Evolutionary conservation across 2,329 filamentous ascomycete genomes (phyloP), one percentile per base, ranked within the genome.

Genomic region (Proliferodiscus dingleyae): DNA sequence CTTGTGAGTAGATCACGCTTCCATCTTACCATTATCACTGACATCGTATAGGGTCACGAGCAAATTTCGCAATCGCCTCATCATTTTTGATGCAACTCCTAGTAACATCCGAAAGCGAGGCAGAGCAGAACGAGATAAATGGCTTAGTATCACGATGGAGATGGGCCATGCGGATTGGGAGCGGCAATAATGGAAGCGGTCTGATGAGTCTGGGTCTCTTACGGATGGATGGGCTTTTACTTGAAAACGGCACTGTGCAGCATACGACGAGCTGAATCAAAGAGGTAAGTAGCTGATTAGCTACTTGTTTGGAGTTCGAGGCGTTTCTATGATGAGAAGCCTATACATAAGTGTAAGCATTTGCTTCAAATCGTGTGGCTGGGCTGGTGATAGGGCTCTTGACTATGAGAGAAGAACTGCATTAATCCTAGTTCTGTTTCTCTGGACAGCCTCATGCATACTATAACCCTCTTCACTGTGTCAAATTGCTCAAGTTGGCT

Each of bases 81-180:
- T 60, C 57, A 3, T 63, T 64, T 47, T 54, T 64, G 9, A 61
- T 61, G 55, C 59, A 61, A 45, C 53, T 64, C 34, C 53, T 60
- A 4, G 49, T 64, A 1, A 61, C 57, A 6, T 56, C 55, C 11
- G 49, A 57, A 21, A 50, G 39, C 4, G 58, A 60, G n/a, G 41
- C 38, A 2, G 61, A 63, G 46, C 49, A 49, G 7, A 45, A 24
- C 7, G 61, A 62, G 29, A 58, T 63, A 37, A 58, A 56, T 21
- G 54, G 54, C 15, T 37, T 62, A 2, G 56, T 62, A 10, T 37
- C 46, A 9, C 47, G 60, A 8, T 63, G 61, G 61, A 41, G 61
- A 24, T 61, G 59, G 57, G 60, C 57, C 4, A 60, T 60, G 57
- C 45, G 61, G 2, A 46, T 59, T 38, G 57, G 58, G 3, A 55